Base-by-base conservation (phyloP, 2,329 filamentous ascomycete genomes). In the Cladosporium colombiae region DNA sequence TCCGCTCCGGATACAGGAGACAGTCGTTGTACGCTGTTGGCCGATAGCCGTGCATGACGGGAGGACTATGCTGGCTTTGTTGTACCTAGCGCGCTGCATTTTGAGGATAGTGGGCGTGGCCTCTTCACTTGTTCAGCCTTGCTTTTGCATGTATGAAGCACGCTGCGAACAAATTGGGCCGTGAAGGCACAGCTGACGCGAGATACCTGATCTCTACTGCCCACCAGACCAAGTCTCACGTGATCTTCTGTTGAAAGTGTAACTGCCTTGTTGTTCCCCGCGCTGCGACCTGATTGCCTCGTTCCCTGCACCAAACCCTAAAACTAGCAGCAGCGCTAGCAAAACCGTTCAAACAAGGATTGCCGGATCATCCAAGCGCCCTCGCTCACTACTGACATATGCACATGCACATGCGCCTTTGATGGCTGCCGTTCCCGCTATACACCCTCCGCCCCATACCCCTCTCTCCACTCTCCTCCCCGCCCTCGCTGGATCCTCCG, bases 271-370 rank as follows among this genome's bases (percentile, higher is more conserved):
- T 8, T 44, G 5, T 14, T 6, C 40, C 40, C 18, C 18, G 7
- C 40, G 40, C 10, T 40, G 37, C 37, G 2, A 7, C 6, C 18
- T n/a, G 8, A 46, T 46, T 46, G 40, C 27, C 27, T 33, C 27
- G 10, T 16, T 31, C 27, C 52, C 16, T 55, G 52, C 52, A 10
- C 52, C 29, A 10, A 55, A 55, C 52, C 52, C 18, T 55, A 31
- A 46, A 13, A 33, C 27, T 55, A 55, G 52, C 52, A 21, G 52
- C 27, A 14, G 10, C 52, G 31, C 52, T 35, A 66, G 49, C 21
- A 53, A 50, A 44, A 67, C 62, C 52, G 52, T 55, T 55, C 52
- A 55, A 55, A 46, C 35, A 53, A 60, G 55, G 40, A 64, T 27
- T 37, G 18, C 27, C 29, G 33, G 25, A 33, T 55, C 40, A 46